phyloP scores from a whole-genome alignment of 1,284 basidiomycete genomes.

The Tetrapyrgos nigripes region DNA sequence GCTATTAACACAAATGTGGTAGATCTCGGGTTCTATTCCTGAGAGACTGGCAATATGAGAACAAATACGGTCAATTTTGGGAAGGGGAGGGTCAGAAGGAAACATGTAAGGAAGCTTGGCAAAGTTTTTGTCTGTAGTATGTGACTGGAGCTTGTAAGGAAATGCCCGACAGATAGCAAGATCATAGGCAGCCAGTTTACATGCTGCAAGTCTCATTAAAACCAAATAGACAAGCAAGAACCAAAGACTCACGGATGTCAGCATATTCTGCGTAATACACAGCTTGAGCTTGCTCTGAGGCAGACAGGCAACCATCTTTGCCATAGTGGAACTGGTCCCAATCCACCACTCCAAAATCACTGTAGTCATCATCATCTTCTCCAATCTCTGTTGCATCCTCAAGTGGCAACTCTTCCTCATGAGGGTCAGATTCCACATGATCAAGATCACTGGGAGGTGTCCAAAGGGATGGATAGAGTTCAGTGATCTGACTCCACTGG shows the following conservation, averaged over 20 bases:
- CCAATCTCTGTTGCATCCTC: neutral
- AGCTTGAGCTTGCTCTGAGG: neutral
- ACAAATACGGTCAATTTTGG: constrained; percentile 16
- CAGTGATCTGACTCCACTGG: too few species aligned
- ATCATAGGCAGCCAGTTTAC: constrained; percentile 25
- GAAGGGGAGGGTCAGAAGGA: constrained; percentile 15
- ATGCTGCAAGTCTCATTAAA: constrained; percentile 11
- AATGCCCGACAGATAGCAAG: constrained; percentile 30
- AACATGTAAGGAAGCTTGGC: constrained; percentile 24
- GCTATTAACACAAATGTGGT: constrained; percentile 2
- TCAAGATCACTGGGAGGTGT: too few species aligned
- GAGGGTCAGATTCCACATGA: neutral
- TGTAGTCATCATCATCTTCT: neutral
- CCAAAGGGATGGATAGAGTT: too few species aligned
- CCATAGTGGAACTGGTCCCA: neutral
- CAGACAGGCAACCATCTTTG: neutral
- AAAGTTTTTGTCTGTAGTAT: constrained; percentile 26
- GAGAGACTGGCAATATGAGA: constrained; percentile 13
- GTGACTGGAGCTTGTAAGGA: constrained; percentile 26
- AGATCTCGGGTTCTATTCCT: constrained; percentile 1
- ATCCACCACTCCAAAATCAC: neutral
- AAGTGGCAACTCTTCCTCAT: too few species aligned
- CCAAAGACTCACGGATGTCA: neutral
- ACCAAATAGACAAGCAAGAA: neutral
- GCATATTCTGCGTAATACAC: neutral